Conservation (phyloP, 371 early-diverging fungal species). For the Haplosporangium sp. region DNA sequence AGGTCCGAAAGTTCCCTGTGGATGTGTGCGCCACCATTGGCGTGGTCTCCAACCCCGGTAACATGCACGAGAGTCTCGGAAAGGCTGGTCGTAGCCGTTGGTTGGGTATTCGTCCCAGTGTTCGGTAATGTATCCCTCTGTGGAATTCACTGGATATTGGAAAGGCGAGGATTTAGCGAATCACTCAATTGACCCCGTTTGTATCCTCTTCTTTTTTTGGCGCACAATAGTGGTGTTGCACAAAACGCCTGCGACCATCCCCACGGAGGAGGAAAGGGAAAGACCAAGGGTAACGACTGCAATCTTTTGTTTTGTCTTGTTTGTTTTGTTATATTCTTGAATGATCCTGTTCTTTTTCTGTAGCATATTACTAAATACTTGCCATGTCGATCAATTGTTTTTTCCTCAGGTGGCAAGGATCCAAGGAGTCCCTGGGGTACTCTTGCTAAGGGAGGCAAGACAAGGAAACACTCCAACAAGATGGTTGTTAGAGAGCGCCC, state of each 20-base stretch:
- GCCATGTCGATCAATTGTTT: no score
- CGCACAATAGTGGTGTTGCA: slow-evolving; percentile 86
- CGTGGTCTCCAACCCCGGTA: slow-evolving; percentile 91
- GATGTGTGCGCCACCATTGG: slow-evolving; percentile 95
- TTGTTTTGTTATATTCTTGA: neutral
- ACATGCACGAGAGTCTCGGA: slow-evolving; percentile 90
- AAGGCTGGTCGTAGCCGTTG: slow-evolving; percentile 92
- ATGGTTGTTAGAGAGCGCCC: slow-evolving; percentile 84
- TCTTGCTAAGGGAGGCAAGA: slow-evolving; percentile 96
- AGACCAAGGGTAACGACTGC: slow-evolving; percentile 86
- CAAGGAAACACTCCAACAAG: slow-evolving; percentile 79
- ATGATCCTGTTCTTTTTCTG: no score
- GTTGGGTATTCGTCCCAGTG: slow-evolving; percentile 92
- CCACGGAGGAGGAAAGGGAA: slow-evolving; percentile 98
- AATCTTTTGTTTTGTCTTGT: neutral
- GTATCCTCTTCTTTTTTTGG: neutral
- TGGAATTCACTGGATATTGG: no score
- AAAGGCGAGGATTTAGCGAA: no score
- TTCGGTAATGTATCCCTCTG: slow-evolving; percentile 65
- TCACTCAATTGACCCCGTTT: neutral
- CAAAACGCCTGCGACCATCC: slow-evolving; percentile 99
- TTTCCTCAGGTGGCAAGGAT: slow-evolving; percentile 64
- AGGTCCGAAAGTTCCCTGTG: slow-evolving; percentile 90
- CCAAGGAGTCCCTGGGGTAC: slow-evolving; percentile 96
- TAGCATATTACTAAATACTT: no score